phyloP scores from a whole-genome alignment of 2,329 filamentous ascomycete species.

The Diaporthe longicolla region DNA sequence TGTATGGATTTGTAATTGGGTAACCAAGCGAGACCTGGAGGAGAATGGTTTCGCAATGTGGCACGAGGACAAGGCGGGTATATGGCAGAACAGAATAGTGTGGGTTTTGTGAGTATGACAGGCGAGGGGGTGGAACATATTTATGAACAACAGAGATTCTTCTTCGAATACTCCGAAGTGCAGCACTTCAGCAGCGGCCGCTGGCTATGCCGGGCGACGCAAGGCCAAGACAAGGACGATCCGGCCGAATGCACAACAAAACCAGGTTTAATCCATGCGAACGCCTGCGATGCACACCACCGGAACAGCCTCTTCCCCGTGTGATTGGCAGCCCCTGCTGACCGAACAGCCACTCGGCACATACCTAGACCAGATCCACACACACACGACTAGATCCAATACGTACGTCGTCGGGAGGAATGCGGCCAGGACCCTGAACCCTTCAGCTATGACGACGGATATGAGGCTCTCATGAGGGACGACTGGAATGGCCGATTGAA shows the following conservation, averaged over 20 bases:
- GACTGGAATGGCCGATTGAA: background rate
- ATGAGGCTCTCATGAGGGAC: constrained; percentile 11
- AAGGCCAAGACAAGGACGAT: constrained; percentile 32
- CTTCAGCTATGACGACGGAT: constrained; percentile 27
- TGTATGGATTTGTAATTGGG: background rate
- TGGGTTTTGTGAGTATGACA: background rate
- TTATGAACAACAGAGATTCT: constrained; percentile 20
- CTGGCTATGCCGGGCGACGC: constrained; percentile 20
- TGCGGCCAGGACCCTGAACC: constrained; percentile 6
- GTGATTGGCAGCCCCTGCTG: constrained; percentile 26
- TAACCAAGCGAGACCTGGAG: background rate
- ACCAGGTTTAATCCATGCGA: constrained; percentile 37
- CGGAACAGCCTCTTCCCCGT: background rate
- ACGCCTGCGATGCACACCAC: constrained; percentile 22
- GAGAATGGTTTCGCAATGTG: background rate
- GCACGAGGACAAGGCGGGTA: background rate
- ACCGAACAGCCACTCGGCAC: constrained; percentile 32
- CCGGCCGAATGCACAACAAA: constrained; percentile 25
- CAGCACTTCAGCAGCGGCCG: constrained; percentile 39
- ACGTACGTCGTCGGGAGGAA: background rate
- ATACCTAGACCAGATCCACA: constrained; percentile 6
- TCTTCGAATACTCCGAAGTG: constrained; percentile 40
- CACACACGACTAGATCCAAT: background rate
- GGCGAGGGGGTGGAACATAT: constrained; percentile 17
- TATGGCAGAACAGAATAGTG: background rate